Conservation (phyloP, 495 filamentous ascomycete species). For the Aspergillus taichungensis region DNA sequence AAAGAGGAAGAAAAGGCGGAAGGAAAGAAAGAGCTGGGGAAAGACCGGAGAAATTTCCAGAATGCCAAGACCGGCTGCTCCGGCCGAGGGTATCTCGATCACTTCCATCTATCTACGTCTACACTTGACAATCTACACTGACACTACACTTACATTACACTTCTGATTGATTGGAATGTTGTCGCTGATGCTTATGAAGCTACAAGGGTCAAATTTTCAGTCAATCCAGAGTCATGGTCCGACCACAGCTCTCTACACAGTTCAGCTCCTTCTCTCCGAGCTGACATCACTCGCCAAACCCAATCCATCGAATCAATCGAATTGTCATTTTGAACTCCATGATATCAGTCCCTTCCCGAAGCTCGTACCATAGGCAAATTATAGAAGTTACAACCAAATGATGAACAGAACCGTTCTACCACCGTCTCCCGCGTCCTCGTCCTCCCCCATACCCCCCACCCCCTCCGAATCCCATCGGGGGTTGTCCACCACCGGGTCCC, state of each 20-base stretch:
- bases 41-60: slow-evolving; percentile 43
- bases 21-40: slow-evolving; percentile 29
- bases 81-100: slow-evolving; percentile 26
- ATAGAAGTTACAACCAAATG: slow-evolving; percentile 8
- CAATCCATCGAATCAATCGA: neutral
- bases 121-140: neutral
- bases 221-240: too few species aligned
- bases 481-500: slow-evolving; percentile 35
- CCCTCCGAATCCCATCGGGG: slow-evolving; percentile 44
- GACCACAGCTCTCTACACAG: too few species aligned
- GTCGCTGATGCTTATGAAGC: too few species aligned
- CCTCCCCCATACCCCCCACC: slow-evolving; percentile 39
- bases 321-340: slow-evolving; percentile 19
- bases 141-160: too few species aligned
- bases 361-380: slow-evolving; percentile 6
- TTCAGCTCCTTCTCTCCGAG: slow-evolving; percentile 13
- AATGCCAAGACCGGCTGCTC: slow-evolving; percentile 41
- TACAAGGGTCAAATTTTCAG: too few species aligned
- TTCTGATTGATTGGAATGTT: too few species aligned
- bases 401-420: slow-evolving; percentile 19
- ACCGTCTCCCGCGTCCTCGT: slow-evolving; percentile 38
- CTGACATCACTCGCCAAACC: slow-evolving; percentile 1
- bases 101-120: slow-evolving; percentile 1
- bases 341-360: slow-evolving; percentile 8
- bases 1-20: slow-evolving; percentile 21